Percentiles rank a stretch among this genome's conserved stretches.
These are phyloP conservation scores for Arctostaphylos glauca DNA, from an alignment of 148 eudicot species.

Conservation along the genomic window DNA sequence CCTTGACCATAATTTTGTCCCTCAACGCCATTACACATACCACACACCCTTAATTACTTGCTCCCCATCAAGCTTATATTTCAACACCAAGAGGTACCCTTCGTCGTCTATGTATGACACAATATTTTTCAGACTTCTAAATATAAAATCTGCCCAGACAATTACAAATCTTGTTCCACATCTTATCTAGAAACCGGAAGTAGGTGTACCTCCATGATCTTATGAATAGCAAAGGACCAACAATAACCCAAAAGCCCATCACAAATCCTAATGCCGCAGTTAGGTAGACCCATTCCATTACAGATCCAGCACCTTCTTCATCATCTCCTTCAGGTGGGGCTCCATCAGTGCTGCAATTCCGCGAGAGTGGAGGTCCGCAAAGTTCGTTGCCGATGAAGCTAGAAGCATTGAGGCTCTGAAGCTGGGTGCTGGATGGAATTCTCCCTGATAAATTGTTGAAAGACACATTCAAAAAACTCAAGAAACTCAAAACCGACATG, in stretches of 20 bases:
- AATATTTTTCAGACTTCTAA: neutral
- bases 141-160: neutral
- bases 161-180: neutral
- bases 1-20: too few relatives aligned
- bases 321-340: neutral
- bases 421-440: conserved; percentile 6
- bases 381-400: neutral
- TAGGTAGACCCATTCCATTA: neutral
- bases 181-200: neutral
- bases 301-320: neutral
- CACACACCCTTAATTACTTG: too few relatives aligned
- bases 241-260: neutral
- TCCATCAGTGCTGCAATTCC: neutral
- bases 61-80: neutral
- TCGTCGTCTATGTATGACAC: neutral
- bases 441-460: neutral
- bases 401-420: neutral
- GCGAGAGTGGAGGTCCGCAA: neutral
- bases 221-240: neutral
- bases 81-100: neutral
- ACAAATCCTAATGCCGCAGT: neutral
- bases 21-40: too few relatives aligned
- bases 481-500: conserved; percentile 4
- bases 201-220: neutral
- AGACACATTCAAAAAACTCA: neutral